phyloP scores from a whole-genome alignment of 2,329 filamentous ascomycete genomes.

The Ophidiomyces ophidiicola region DNA sequence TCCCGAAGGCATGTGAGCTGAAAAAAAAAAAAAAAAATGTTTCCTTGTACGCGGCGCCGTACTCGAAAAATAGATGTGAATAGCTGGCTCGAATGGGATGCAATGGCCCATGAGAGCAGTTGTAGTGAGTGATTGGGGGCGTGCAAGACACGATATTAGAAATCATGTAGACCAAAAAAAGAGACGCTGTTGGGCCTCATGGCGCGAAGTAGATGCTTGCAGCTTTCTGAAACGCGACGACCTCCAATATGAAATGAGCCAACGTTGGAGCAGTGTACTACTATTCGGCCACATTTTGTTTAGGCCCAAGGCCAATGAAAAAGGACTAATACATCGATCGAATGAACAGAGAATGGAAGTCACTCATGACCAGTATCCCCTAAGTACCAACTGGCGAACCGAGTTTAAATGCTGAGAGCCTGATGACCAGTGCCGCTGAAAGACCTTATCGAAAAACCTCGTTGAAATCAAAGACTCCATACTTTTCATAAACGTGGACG shows the following conservation, averaged over 20 bases:
- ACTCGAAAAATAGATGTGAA: neutral
- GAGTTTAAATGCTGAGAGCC: conserved; percentile 16
- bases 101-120: neutral
- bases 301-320: neutral
- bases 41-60: neutral
- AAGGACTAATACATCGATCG: conserved; percentile 10
- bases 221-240: too few relatives aligned
- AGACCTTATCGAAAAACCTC: conserved; percentile 51
- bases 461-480: conserved; percentile 52
- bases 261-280: conserved; percentile 2
- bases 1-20: conserved; percentile 13
- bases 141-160: conserved; percentile 7
- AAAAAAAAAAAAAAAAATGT: conserved; percentile 1
- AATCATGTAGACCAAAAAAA: conserved; percentile 2
- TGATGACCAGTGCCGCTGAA: conserved; percentile 40
- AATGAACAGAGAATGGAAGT: neutral
- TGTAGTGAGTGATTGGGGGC: conserved; percentile 2
- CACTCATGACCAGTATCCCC: conserved; percentile 7
- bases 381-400: conserved; percentile 13
- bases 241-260: too few relatives aligned
- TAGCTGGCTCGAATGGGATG: neutral
- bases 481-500: conserved; percentile 42
- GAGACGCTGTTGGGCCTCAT: neutral
- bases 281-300: conserved; percentile 6
- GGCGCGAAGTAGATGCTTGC: neutral